Evolutionary conservation across 106 monocot genomes (phyloP).

Genomic region (Acorus gramineus): DNA sequence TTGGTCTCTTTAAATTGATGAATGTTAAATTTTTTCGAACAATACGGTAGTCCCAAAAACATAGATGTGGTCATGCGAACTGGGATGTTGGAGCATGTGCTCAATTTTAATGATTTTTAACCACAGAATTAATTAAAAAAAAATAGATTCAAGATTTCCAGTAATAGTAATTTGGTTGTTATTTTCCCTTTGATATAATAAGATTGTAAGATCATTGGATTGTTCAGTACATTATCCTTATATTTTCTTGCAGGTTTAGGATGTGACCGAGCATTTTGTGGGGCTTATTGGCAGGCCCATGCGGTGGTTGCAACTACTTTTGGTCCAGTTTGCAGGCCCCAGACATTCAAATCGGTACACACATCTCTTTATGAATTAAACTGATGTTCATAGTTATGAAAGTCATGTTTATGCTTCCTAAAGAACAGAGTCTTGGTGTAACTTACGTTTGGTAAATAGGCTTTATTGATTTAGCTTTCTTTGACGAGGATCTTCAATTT

Average conservation of each 20-base stretch:
- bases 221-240: neutral
- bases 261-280: conserved; percentile 89
- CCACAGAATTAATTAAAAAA: too few species aligned
- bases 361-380: neutral
- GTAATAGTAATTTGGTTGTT: too few species aligned
- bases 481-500: neutral
- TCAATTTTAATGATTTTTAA: too few species aligned
- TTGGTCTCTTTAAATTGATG: too few species aligned
- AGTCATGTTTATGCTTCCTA: too few species aligned
- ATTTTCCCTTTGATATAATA: neutral
- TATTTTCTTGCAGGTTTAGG: conserved; percentile 53
- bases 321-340: conserved; percentile 38
- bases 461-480: neutral
- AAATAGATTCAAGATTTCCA: too few species aligned
- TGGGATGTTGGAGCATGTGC: too few species aligned
- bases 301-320: conserved; percentile 53
- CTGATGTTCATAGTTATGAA: neutral
- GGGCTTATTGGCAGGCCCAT: conserved; percentile 77
- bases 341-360: neutral
- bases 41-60: too few species aligned
- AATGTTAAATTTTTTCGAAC: too few species aligned
- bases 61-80: too few species aligned
- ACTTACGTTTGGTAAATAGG: neutral
- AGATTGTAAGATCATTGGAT: neutral
- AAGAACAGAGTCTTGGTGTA: neutral